Conservation (phyloP, 108 stramenopile species). For the Phaeodactylum tricornutum region DNA sequence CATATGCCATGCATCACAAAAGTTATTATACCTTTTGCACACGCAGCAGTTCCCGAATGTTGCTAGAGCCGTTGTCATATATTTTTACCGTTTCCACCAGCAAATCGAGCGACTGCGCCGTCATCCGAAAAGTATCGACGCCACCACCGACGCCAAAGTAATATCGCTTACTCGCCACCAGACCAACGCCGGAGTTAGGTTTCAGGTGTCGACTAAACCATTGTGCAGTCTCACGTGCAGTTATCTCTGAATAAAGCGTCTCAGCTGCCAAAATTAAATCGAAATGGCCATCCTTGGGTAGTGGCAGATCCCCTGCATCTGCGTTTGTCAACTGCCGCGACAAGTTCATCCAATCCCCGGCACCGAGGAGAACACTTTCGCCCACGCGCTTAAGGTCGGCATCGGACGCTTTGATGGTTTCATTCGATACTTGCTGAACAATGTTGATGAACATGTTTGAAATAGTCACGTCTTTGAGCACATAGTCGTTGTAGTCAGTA, state of each 20-base stretch:
- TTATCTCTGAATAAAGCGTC: constrained; percentile 57
- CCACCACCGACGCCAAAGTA: constrained; percentile 87
- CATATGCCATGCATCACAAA: too few relatives aligned
- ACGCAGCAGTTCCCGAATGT: constrained; percentile 70
- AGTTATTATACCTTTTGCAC: not conserved
- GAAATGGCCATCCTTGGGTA: constrained; percentile 30
- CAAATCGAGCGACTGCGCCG: constrained; percentile 7
- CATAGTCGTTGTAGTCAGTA: constrained; percentile 54
- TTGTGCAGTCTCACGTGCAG: constrained; percentile 58
- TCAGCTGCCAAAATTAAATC: constrained; percentile 76
- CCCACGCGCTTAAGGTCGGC: too few relatives aligned
- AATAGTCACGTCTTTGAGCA: constrained; percentile 44
- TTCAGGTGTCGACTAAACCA: constrained; percentile 47
- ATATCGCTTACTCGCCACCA: constrained; percentile 72
- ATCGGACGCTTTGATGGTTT: too few relatives aligned
- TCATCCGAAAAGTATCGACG: constrained; percentile 35
- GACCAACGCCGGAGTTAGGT: constrained; percentile 40
- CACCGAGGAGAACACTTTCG: constrained; percentile 23
- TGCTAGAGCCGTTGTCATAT: constrained; percentile 61
- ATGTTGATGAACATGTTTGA: constrained; percentile 43
- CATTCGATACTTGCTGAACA: not conserved
- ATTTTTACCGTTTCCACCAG: constrained; percentile 18
- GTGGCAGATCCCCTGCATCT: not conserved
- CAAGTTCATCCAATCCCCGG: constrained; percentile 66
- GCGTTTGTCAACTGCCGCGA: not conserved